A percentile compares a stretch with the other conserved stretches of the same genome.
Conservation (phyloP, 1,284 basidiomycete genomes). For the Gomphus sp. region DNA sequence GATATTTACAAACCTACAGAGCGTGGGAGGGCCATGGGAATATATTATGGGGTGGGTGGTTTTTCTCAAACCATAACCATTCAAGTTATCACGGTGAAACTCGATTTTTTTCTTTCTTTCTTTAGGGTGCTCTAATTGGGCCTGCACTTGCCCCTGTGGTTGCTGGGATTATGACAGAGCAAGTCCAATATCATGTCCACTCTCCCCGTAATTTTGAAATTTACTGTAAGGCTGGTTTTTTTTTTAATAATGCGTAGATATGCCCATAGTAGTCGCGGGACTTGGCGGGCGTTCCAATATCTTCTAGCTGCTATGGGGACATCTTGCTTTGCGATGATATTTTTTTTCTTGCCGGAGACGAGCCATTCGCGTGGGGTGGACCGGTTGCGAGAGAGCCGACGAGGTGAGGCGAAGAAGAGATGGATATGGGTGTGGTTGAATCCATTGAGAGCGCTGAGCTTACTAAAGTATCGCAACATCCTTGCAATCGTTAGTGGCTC, state of each 20-base stretch:
- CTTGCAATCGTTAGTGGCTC: conserved; percentile 2
- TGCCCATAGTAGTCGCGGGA: background rate
- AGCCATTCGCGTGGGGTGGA: conserved; percentile 42
- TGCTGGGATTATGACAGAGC: conserved; percentile 4
- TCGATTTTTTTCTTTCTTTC: no score
- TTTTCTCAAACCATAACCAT: no score
- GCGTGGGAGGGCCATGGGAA: conserved; percentile 8
- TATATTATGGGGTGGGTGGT: background rate
- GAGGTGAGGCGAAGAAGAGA: conserved; percentile 7
- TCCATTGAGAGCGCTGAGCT: conserved; percentile 23
- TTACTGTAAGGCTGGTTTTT: no score
- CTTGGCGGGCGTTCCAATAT: conserved; percentile 23
- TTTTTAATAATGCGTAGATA: background rate
- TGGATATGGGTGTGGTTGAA: conserved; percentile 17
- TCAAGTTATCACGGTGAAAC: no score
- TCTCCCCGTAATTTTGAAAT: no score
- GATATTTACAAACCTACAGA: conserved; percentile 15
- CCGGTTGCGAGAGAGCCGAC: conserved; percentile 17
- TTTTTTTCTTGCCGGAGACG: conserved; percentile 12
- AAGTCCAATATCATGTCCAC: background rate
- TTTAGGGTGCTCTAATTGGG: conserved; percentile 8
- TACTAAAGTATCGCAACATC: conserved; percentile 24
- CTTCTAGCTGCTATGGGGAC: conserved; percentile 20
- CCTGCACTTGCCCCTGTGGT: conserved; percentile 8
- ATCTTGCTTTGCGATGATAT: conserved; percentile 20